Evolutionary conservation across 1,139 yeast species (phyloP).

Genomic region (Kluyveromyces sp.): DNA sequence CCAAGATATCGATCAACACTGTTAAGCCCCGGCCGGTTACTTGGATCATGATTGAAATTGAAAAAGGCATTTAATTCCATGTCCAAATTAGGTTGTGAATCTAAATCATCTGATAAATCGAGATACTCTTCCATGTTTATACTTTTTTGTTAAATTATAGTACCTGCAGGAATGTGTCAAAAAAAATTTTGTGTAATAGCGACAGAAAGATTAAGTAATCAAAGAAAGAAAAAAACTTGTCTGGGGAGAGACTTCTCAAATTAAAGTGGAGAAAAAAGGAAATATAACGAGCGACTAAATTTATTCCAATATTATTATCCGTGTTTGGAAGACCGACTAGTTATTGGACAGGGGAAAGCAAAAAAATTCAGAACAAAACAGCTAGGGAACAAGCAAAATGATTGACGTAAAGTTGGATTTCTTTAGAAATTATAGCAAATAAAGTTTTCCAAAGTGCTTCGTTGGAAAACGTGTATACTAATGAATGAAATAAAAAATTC

Average conservation of each 20-base stretch:
- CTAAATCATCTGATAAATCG: not conserved
- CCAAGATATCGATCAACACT: not conserved
- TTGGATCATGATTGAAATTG: not conserved
- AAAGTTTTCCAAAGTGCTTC: too few relatives aligned
- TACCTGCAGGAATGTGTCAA: conserved; percentile 1
- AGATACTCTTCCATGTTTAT: conserved; percentile 1
- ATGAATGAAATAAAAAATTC: too few relatives aligned
- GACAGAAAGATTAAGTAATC: not conserved
- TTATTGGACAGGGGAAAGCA: not conserved
- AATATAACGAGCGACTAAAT: not conserved
- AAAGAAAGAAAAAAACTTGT: not conserved
- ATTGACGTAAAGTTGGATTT: not conserved
- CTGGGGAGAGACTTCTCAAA: not conserved
- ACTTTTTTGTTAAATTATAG: not conserved
- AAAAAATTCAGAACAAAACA: not conserved
- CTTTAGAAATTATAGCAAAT: not conserved
- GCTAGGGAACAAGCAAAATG: not conserved
- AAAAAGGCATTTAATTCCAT: not conserved
- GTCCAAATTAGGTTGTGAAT: conserved; percentile 1
- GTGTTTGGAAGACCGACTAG: not conserved
- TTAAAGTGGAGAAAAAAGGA: not conserved
- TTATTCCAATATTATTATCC: not conserved
- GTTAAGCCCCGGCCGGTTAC: not conserved
- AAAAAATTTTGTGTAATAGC: not conserved
- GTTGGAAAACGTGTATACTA: too few relatives aligned